Evolutionary conservation across 495 filamentous ascomycete genomes (phyloP).

Genomic region (Tuber umbilicatum): DNA sequence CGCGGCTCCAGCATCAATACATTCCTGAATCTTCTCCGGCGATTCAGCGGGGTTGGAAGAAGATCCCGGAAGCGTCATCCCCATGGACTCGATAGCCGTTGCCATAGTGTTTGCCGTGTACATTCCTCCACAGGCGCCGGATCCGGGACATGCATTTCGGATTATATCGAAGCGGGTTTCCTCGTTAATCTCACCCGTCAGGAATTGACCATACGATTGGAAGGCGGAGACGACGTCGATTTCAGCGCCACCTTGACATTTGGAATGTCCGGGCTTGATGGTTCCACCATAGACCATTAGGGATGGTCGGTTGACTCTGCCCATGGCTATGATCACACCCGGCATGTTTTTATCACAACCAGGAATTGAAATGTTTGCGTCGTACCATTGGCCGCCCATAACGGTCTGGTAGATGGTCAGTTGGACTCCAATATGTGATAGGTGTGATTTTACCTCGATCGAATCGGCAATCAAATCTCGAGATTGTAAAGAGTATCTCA

Average conservation of each 20-base stretch:
- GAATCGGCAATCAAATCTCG: conserved; percentile 94
- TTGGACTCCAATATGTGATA: not conserved
- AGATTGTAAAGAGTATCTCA: conserved; percentile 91
- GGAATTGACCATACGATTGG: conserved; percentile 94
- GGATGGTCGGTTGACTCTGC: conserved; percentile 82
- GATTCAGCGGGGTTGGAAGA: conserved; percentile 89
- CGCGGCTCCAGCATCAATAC: conserved; percentile 71
- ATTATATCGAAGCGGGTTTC: conserved; percentile 90
- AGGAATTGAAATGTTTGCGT: conserved; percentile 96
- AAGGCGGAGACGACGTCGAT: conserved; percentile 97
- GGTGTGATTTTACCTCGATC: conserved; percentile 55
- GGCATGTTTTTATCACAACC: conserved; percentile 99
- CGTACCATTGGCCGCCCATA: conserved; percentile 98
- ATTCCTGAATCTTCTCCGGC: conserved; percentile 77
- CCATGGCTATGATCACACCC: conserved; percentile 96
- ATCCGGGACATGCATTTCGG: conserved; percentile 84
- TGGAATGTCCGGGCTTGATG: conserved; percentile 81
- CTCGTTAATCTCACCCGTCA: conserved; percentile 84
- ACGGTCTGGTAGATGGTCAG: conserved; percentile 65
- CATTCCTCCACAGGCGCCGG: conserved; percentile 96
- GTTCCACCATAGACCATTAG: conserved; percentile 97
- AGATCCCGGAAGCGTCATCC: conserved; percentile 89
- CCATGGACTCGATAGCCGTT: conserved; percentile 90
- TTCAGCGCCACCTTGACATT: conserved; percentile 61
- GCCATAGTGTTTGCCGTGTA: conserved; percentile 99